These are phyloP conservation scores for Collybia sordida DNA, from an alignment of 768 basidiomycete genomes.

Conservation along the genomic window DNA sequence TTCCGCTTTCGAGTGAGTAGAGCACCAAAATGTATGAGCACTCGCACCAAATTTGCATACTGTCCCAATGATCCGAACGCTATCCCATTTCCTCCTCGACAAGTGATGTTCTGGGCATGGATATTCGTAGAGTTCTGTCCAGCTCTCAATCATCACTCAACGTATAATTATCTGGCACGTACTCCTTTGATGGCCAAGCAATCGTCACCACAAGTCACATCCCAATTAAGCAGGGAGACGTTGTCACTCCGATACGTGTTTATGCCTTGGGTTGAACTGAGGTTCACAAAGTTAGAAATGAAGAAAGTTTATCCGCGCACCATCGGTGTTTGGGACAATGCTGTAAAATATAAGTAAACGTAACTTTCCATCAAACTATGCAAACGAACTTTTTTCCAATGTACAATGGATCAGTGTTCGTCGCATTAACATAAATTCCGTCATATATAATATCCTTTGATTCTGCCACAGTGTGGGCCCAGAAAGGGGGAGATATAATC, in stretches of 20 bases:
- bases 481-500: constrained; percentile 57
- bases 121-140: constrained; percentile 53
- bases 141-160: too few relatives aligned
- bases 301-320: constrained; percentile 21
- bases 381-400: constrained; percentile 46
- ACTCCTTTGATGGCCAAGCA: constrained; percentile 67
- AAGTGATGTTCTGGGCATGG: constrained; percentile 45
- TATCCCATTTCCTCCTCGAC: constrained; percentile 59
- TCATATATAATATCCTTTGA: constrained; percentile 50
- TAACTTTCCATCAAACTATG: background rate
- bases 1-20: too few relatives aligned
- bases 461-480: constrained; percentile 57
- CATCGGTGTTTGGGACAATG: constrained; percentile 62
- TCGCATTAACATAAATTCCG: constrained; percentile 58
- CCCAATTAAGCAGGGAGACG: constrained; percentile 52
- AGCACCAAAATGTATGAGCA: background rate
- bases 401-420: constrained; percentile 51
- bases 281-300: background rate
- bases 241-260: constrained; percentile 53
- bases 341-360: constrained; percentile 20
- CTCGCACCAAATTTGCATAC: constrained; percentile 47
- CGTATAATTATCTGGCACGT: constrained; percentile 12
- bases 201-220: constrained; percentile 64
- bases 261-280: constrained; percentile 36
- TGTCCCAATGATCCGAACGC: constrained; percentile 62